A percentile compares a stretch with the other conserved stretches of the same genome.
phyloP scores from a whole-genome alignment of 257 asterid species.

The Solanum phureja region DNA sequence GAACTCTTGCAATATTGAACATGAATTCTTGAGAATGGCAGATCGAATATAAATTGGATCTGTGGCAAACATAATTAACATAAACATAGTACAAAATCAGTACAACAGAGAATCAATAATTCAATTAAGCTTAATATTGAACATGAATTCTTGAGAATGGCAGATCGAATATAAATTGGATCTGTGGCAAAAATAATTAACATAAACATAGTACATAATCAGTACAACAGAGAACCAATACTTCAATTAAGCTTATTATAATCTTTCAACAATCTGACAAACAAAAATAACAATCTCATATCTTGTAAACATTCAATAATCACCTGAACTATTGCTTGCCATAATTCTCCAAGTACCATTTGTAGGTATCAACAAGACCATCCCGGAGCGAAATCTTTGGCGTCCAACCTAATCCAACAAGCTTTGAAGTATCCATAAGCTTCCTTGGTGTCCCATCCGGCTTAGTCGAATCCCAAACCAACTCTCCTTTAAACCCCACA shows the following conservation, averaged over 20 bases:
- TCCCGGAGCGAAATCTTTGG: slow-evolving; percentile 66
- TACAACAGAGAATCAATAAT: not conserved
- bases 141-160: too few species aligned
- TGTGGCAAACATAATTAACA: not conserved
- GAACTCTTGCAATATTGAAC: not conserved
- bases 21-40: not conserved
- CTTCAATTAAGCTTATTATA: not conserved
- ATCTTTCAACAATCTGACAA: not conserved
- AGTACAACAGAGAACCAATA: not conserved
- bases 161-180: not conserved
- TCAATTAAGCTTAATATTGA: not conserved
- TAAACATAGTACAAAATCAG: not conserved
- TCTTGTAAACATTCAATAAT: not conserved
- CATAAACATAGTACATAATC: not conserved
- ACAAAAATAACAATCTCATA: not conserved
- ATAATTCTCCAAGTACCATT: slow-evolving; percentile 68
- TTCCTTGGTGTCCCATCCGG: slow-evolving; percentile 97
- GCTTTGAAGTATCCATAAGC: slow-evolving; percentile 88
- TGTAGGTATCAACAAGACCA: slow-evolving; percentile 62
- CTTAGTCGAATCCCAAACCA: slow-evolving; percentile 76
- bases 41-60: not conserved
- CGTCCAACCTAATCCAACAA: slow-evolving; percentile 73
- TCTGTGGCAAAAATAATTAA: not conserved
- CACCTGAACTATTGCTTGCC: slow-evolving; percentile 32
- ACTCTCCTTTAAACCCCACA: slow-evolving; percentile 75